A percentile compares a stretch with the other conserved stretches of the same genome.
phyloP scores from a whole-genome alignment of 2,329 filamentous ascomycete species.

The Talaromyces sp. region DNA sequence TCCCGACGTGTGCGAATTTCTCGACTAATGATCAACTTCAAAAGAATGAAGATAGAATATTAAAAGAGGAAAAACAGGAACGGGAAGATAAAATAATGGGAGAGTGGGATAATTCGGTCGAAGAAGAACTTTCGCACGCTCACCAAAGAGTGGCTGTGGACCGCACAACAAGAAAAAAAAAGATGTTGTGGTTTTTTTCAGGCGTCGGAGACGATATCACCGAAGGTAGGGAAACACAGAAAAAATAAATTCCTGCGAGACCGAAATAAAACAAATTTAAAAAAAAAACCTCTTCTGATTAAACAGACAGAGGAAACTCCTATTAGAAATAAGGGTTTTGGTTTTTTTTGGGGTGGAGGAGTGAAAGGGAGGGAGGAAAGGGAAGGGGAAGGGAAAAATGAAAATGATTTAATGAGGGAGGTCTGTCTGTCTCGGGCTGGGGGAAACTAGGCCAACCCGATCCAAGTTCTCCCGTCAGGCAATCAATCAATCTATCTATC shows the following conservation, averaged over 20 bases:
- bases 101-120: not conserved
- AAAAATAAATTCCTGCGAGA: not conserved
- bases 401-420: not conserved
- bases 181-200: conserved; percentile 2
- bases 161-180: conserved; percentile 9
- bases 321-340: conserved; percentile 11
- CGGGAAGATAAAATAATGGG: not conserved
- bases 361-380: not conserved
- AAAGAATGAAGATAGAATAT: conserved; percentile 4
- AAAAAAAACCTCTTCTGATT: conserved; percentile 17
- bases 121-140: conserved; percentile 1
- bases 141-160: conserved; percentile 10
- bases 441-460: conserved; percentile 1
- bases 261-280: not conserved
- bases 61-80: not conserved
- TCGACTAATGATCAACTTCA: not conserved
- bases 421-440: not conserved
- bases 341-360: not conserved
- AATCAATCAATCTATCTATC: not conserved
- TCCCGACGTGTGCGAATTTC: not conserved
- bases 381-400: conserved; percentile 9
- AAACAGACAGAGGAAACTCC: conserved; percentile 16
- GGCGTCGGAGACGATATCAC: not conserved
- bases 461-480: conserved; percentile 7
- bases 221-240: conserved; percentile 1